Conservation (phyloP, 495 filamentous ascomycete species). For the Aspergillus affinis region DNA sequence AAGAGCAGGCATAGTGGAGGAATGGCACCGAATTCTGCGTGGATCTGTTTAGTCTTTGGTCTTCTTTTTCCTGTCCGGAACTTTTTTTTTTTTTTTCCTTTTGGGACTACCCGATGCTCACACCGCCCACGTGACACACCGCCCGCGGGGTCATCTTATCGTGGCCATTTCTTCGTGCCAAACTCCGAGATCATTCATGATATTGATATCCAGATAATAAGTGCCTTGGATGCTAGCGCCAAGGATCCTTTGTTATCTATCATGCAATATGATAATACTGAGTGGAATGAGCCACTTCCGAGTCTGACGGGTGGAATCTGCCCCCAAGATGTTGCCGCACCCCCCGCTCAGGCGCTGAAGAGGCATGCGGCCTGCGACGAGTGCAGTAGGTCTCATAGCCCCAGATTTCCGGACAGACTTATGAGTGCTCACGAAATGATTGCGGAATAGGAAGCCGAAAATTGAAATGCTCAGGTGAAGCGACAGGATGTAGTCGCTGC, state of each 20-base stretch:
- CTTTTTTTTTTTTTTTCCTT: constrained; percentile 38
- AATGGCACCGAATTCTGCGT: constrained; percentile 8
- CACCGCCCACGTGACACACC: constrained; percentile 50
- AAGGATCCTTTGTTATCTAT: background rate
- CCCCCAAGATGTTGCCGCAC: constrained; percentile 10
- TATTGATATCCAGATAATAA: background rate
- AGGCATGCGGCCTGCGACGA: constrained; percentile 46
- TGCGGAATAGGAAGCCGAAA: constrained; percentile 41
- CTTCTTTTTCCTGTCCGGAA: constrained; percentile 19
- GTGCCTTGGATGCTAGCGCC: background rate
- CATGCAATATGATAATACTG: constrained; percentile 17
- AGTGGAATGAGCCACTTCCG: constrained; percentile 11
- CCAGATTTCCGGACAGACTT: background rate
- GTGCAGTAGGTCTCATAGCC: constrained; percentile 34
- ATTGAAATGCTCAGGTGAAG: constrained; percentile 49
- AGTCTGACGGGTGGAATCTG: constrained; percentile 2
- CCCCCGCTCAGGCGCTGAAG: constrained; percentile 25
- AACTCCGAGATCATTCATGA: background rate
- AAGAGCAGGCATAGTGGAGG: constrained; percentile 35
- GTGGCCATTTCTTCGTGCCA: constrained; percentile 5
- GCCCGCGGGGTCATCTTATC: constrained; percentile 24
- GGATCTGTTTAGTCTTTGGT: constrained; percentile 13
- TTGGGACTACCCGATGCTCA: constrained; percentile 14
- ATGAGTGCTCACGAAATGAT: constrained; percentile 18
- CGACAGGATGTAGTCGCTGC: constrained; percentile 43